Evolutionary conservation across 2,329 filamentous ascomycete genomes (phyloP), one percentile per base, ranked within the genome.

Genomic region (Sclerotinia glacialis): DNA sequence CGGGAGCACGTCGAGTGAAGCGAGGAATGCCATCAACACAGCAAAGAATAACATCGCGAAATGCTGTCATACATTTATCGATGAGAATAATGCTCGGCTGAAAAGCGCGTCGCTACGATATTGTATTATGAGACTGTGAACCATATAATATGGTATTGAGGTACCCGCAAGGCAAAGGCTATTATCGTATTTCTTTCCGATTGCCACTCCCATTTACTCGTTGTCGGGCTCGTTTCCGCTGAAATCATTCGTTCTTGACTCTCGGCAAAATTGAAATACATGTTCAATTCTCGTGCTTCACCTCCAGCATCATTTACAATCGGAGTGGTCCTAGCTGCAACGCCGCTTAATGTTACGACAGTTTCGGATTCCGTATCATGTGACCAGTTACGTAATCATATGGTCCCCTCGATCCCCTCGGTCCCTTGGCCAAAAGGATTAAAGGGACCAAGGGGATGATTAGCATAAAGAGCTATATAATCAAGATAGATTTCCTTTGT

Each of bases 261-360:
- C 40, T 58, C 40, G 16, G 40, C 18, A 58, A 40, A 26, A 12
- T 28, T 58, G 23, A 58, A 18, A 31, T 58, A 58, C 18, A 44
- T 26, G 5, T 31, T 46, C 40, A 58, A 31, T n/a, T 58, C 55
- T 44, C 44, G 37, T 28, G 55, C 26, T 58, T 58, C 26, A 58
- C 16, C 23, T 7, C 23, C 11, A 46, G 23, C 1, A 40, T 16
- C 11, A 46, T 26, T 58, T 40, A n/a, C 16, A 12, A 58, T 14
- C 46, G 40, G n/a, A 6, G 23, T 16, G 2, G 18, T 46, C 23
- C 12, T 58, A n/a, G n/a, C 11, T 21, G 40, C 18, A 58, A 31
- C 9, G 6, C 23, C 40, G 3, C 26, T 31, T n/a, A n/a, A n/a
- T n/a, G n/a, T n/a, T n/a, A n/a, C n/a, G n/a, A n/a, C n/a, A n/a